These are phyloP conservation scores for Solanum rostratum DNA, from an alignment of 257 asterid genomes.

Conservation along the genomic window DNA sequence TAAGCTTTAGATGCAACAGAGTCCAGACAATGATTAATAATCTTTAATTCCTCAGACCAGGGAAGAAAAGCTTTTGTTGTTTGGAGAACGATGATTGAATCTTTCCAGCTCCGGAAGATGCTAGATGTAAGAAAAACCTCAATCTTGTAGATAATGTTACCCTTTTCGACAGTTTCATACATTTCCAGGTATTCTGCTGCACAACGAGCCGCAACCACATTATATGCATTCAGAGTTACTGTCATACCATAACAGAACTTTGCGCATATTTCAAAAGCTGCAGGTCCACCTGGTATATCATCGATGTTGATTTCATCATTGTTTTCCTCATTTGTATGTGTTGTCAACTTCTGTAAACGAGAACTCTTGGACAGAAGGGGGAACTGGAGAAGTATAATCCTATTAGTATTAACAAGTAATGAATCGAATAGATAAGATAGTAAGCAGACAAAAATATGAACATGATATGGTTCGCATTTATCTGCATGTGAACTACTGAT, in stretches of 20 bases:
- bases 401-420: background rate
- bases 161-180: constrained; percentile 69
- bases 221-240: constrained; percentile 72
- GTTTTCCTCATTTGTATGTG: constrained; percentile 24
- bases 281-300: constrained; percentile 78
- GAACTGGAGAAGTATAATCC: constrained; percentile 29
- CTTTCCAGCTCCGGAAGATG: constrained; percentile 89
- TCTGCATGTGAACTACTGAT: background rate
- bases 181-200: constrained; percentile 86
- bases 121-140: constrained; percentile 73
- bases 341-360: constrained; percentile 51
- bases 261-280: constrained; percentile 75
- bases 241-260: constrained; percentile 84
- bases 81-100: constrained; percentile 79
- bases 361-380: constrained; percentile 72
- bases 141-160: constrained; percentile 71
- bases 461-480: background rate
- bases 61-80: constrained; percentile 58
- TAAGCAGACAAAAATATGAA: background rate
- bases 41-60: constrained; percentile 61
- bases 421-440: background rate
- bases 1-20: constrained; percentile 59
- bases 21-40: constrained; percentile 55
- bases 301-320: constrained; percentile 38
- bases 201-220: constrained; percentile 73